Evolutionary conservation across 1,139 yeast species (phyloP), one percentile per base, ranked within the genome.

Genomic region (Zygosaccharomyces sapae): DNA sequence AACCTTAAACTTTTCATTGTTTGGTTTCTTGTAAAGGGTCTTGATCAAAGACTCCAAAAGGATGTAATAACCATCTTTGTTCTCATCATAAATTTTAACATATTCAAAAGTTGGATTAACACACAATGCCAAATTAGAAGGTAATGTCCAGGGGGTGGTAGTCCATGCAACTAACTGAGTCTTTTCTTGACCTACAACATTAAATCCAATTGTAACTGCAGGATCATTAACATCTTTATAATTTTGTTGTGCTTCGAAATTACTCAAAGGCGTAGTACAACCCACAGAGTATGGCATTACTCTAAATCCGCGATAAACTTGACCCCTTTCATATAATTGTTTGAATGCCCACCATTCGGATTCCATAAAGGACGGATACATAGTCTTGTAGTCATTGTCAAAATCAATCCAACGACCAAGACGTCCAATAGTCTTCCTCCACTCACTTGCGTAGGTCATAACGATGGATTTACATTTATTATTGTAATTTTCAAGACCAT

Each of bases 231-330:
- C 98, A 53, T 92, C 97, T 74, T 92, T 94, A 76, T 92, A 92
- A 68, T 92, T 92, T 68, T 89, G 96, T 70, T 90, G 97, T 50
- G 98, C 98, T 75, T 92, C 99, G 63, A 92, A 92, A 70, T 94
- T 92, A 54, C 96, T 87, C 65, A 92, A 77, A 38, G 98, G 97
- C 41, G 99, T 92, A 43, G 97, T 92, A 58, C 86, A 84, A 46
- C 96, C 98, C 33, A 97, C 92, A 19, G 97, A 90, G 70, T 92
- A 92, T 38, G 99, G 99, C 99, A 92, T 92, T 48, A 92, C 99
- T 67, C 95, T 80, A 69, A 80, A 83, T 45, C 98, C 98, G 68
- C 95, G 80, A 74, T 92, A 92, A 44, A 92, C 97, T 48, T 88
- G 79, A 47, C 81, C 83, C 70, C 90, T 92, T 50, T 86, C 81